Evolutionary conservation across 768 basidiomycete genomes (phyloP).

Genomic region (Piloderma croceum): DNA sequence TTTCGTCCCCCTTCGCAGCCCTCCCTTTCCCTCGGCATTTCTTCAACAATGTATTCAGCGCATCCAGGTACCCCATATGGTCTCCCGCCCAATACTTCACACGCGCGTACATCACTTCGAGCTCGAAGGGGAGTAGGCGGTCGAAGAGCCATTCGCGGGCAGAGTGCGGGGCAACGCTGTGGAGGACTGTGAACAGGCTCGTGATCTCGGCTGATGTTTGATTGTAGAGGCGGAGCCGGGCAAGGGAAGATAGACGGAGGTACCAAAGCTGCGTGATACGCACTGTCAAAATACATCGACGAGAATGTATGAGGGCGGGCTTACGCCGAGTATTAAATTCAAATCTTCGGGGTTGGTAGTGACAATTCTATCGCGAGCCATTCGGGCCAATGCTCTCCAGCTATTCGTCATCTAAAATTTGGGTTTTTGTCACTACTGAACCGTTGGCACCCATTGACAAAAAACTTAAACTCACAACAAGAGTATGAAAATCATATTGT

Average conservation of each 20-base stretch:
- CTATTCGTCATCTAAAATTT: slow-evolving; percentile 73
- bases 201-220: slow-evolving; percentile 82
- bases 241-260: slow-evolving; percentile 71
- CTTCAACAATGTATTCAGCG: slow-evolving; percentile 54
- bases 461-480: slow-evolving; percentile 61
- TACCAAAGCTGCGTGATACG: slow-evolving; percentile 62
- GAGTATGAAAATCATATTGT: slow-evolving; percentile 64
- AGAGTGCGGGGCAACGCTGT: slow-evolving; percentile 47
- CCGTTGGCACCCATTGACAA: slow-evolving; percentile 14
- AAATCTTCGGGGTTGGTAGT: slow-evolving; percentile 65
- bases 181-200: slow-evolving; percentile 70
- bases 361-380: slow-evolving; percentile 77
- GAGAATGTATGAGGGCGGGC: slow-evolving; percentile 17
- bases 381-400: slow-evolving; percentile 79
- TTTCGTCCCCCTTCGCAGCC: slow-evolving; percentile 32
- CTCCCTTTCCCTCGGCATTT: slow-evolving; percentile 49
- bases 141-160: slow-evolving; percentile 58
- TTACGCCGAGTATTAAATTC: slow-evolving; percentile 57
- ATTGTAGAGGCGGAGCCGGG: slow-evolving; percentile 79
- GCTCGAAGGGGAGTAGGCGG: slow-evolving; percentile 51
- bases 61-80: slow-evolving; percentile 74
- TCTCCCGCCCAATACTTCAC: slow-evolving; percentile 81
- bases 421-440: slow-evolving; percentile 10
- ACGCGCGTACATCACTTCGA: slow-evolving; percentile 67
- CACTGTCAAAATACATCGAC: not conserved